Conservation (phyloP, 805 yeast genomes). For the Metschnikowia cerradonensis region DNA sequence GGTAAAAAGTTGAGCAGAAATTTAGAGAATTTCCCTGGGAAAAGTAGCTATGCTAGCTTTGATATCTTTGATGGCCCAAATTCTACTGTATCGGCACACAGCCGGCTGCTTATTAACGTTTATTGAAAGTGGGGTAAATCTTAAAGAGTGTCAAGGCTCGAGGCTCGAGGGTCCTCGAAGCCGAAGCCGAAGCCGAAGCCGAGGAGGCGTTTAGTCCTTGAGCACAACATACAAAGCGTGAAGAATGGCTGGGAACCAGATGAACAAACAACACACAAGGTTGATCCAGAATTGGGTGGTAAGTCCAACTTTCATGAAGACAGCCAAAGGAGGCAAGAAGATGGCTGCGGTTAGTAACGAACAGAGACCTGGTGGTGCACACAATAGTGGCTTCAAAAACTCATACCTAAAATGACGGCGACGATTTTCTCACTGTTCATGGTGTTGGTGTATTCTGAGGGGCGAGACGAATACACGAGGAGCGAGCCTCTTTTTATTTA, state of each 20-base stretch:
- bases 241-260: conserved; percentile 77
- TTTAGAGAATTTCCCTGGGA: not conserved
- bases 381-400: not conserved
- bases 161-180: too few species aligned
- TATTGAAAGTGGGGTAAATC: not conserved
- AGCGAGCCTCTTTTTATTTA: not conserved
- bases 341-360: conserved; percentile 41
- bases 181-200: not conserved
- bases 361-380: not conserved
- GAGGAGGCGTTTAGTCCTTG: conserved; percentile 13
- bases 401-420: conserved; percentile 35
- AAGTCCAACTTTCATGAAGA: conserved; percentile 63
- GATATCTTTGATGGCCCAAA: not conserved
- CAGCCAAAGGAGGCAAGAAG: conserved; percentile 73
- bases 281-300: conserved; percentile 63
- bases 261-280: conserved; percentile 55
- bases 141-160: not conserved
- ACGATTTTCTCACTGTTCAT: conserved; percentile 42
- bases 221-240: conserved; percentile 67
- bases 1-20: not conserved
- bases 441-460: not conserved
- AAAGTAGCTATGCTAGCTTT: not conserved
- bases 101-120: not conserved
- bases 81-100: not conserved
- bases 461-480: not conserved